Percentiles rank a stretch among this genome's conserved stretches.
Conservation (phyloP, 2,329 filamentous ascomycete species). For the Eutypa lata region DNA sequence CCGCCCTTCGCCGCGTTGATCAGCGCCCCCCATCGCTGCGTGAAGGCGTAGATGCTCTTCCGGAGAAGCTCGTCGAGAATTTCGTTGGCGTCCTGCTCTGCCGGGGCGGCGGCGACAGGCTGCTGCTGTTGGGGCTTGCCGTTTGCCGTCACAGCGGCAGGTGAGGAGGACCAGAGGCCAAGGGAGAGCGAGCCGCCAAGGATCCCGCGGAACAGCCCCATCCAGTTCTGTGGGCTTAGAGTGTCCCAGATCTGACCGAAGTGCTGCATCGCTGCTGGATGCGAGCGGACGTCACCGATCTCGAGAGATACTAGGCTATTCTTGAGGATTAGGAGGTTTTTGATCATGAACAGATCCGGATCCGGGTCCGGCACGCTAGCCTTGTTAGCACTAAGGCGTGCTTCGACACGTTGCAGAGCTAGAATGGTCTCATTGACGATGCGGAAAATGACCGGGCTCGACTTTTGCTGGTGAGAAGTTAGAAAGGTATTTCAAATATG, state of each 20-base stretch:
- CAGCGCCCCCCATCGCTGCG: constrained; percentile 54
- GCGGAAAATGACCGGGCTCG: constrained; percentile 55
- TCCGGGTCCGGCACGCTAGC: constrained; percentile 57
- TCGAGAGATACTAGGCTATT: constrained; percentile 95
- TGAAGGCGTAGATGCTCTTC: constrained; percentile 61
- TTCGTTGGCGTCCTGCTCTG: constrained; percentile 57
- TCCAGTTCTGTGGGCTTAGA: constrained; percentile 54
- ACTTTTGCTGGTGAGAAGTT: constrained; percentile 40
- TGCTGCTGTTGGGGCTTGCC: constrained; percentile 8
- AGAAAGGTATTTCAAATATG: neutral
- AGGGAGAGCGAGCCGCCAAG: constrained; percentile 50
- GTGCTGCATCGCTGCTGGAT: constrained; percentile 53
- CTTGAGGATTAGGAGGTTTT: constrained; percentile 91
- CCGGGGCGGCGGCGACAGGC: constrained; percentile 8
- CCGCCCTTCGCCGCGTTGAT: constrained; percentile 46
- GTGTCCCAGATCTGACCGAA: constrained; percentile 65
- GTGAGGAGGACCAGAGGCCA: constrained; percentile 28
- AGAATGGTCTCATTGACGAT: constrained; percentile 89
- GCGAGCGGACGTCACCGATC: constrained; percentile 67
- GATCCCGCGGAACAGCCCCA: constrained; percentile 57
- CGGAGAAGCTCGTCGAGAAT: constrained; percentile 61
- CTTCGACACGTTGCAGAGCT: constrained; percentile 75
- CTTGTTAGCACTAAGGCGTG: constrained; percentile 62
- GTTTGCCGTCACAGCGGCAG: constrained; percentile 13
- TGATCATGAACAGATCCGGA: constrained; percentile 87